phyloP scores from a whole-genome alignment of 495 filamentous ascomycete species.

The Penicillium ochrochloron region DNA sequence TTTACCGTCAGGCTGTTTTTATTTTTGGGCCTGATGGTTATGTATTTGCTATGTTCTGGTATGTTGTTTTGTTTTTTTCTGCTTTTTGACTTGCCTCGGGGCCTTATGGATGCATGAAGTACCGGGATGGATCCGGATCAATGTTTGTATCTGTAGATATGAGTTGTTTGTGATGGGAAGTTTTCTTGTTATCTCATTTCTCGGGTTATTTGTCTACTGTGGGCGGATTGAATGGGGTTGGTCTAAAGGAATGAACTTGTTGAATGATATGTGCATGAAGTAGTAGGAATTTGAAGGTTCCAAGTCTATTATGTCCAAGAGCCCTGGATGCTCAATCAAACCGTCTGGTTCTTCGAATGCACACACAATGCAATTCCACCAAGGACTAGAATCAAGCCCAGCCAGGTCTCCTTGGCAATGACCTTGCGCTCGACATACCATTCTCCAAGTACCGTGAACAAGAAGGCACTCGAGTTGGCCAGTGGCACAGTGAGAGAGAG shows the following conservation, averaged over 20 bases:
- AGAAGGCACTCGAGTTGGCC: slow-evolving; percentile 88
- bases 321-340: slow-evolving; percentile 11
- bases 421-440: slow-evolving; percentile 94
- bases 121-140: neutral
- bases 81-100: slow-evolving; percentile 14
- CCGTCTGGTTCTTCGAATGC: slow-evolving; percentile 53
- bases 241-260: slow-evolving; percentile 21
- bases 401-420: slow-evolving; percentile 85
- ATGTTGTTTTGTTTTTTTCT: slow-evolving; percentile 14
- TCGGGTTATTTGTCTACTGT: neutral
- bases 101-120: slow-evolving; percentile 11
- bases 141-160: slow-evolving; percentile 31
- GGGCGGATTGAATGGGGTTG: slow-evolving; percentile 9
- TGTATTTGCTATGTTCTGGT: slow-evolving; percentile 19
- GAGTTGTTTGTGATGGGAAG: neutral
- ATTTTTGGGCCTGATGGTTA: slow-evolving; percentile 18
- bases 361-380: slow-evolving; percentile 89
- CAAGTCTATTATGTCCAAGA: neutral
- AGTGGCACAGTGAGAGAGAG: slow-evolving; percentile 92
- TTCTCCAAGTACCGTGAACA: slow-evolving; percentile 94
- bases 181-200: neutral
- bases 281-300: neutral
- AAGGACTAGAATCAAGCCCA: slow-evolving; percentile 82
- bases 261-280: neutral
- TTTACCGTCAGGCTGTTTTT: slow-evolving; percentile 7